Conservation (phyloP, 2,329 filamentous ascomycete species). For the Nemania bipapillata region DNA sequence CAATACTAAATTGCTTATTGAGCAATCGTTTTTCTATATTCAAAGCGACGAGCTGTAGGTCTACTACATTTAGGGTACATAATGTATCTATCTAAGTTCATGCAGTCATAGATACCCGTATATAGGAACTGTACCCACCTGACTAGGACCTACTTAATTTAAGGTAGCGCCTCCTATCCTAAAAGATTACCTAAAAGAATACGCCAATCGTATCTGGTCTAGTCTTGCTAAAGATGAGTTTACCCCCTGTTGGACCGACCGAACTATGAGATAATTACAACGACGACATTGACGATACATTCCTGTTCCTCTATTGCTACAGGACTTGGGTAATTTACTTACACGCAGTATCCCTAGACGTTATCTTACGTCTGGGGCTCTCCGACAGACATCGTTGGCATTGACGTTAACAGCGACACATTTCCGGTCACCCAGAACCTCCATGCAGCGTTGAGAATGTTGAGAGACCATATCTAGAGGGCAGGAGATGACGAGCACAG, state of each 20-base stretch:
- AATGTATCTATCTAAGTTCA: too few species aligned
- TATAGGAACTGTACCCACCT: too few species aligned
- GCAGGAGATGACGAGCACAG: not conserved
- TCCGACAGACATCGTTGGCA: conserved; percentile 7
- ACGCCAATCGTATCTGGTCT: not conserved
- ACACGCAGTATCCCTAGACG: conserved; percentile 1
- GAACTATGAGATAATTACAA: conserved; percentile 26
- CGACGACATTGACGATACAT: not conserved
- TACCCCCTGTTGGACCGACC: conserved; percentile 18
- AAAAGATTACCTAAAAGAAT: not conserved
- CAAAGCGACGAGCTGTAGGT: too few species aligned
- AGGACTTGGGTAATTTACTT: too few species aligned
- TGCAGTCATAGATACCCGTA: too few species aligned
- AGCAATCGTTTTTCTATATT: too few species aligned
- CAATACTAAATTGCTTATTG: too few species aligned
- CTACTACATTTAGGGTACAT: too few species aligned
- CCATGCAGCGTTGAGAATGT: conserved; percentile 18
- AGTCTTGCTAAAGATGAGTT: not conserved
- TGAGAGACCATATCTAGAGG: conserved; percentile 6
- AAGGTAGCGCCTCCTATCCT: too few species aligned
- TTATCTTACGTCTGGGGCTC: conserved; percentile 32
- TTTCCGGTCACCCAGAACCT: conserved; percentile 23
- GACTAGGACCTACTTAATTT: too few species aligned
- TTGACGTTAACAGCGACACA: conserved; percentile 18
- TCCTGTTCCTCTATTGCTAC: too few species aligned